Percentiles rank a stretch among this genome's conserved stretches.
These are phyloP conservation scores for Mortierella alpina DNA, from an alignment of 192 early-diverging fungal genomes.

Conservation along the genomic window DNA sequence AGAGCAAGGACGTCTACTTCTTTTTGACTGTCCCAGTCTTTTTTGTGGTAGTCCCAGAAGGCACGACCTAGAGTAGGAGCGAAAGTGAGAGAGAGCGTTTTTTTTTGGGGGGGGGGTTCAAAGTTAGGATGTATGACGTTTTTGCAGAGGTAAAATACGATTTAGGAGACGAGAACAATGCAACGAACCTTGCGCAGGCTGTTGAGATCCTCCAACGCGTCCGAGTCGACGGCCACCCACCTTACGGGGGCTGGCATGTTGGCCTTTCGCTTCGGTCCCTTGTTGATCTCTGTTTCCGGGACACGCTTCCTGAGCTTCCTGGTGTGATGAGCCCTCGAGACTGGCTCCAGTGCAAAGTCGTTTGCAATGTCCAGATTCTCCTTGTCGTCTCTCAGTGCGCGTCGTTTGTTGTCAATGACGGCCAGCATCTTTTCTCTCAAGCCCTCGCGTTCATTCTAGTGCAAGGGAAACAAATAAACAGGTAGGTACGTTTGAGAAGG, in stretches of 20 bases:
- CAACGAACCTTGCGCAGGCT: conserved; percentile 38
- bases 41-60: conserved; percentile 23
- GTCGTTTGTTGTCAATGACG: conserved; percentile 81
- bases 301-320: conserved; percentile 38
- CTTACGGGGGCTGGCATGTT: conserved; percentile 22
- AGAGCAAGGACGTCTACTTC: conserved; percentile 12
- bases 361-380: conserved; percentile 83
- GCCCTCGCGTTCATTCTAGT: conserved; percentile 71
- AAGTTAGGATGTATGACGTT: neutral
- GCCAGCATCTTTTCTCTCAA: conserved; percentile 80
- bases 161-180: neutral
- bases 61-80: conserved; percentile 28
- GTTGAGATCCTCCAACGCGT: conserved; percentile 37
- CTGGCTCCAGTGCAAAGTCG: conserved; percentile 47
- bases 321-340: conserved; percentile 37
- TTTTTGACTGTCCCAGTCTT: conserved; percentile 46
- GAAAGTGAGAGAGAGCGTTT: too few species aligned
- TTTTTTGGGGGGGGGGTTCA: neutral
- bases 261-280: conserved; percentile 41
- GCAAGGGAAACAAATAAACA: neutral
- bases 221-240: conserved; percentile 38
- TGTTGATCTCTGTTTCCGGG: conserved; percentile 33
- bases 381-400: conserved; percentile 84
- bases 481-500: neutral
- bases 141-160: neutral